These are phyloP conservation scores for Papiliotrema fonsecae DNA, from an alignment of 1,284 basidiomycete species.

Conservation along the genomic window DNA sequence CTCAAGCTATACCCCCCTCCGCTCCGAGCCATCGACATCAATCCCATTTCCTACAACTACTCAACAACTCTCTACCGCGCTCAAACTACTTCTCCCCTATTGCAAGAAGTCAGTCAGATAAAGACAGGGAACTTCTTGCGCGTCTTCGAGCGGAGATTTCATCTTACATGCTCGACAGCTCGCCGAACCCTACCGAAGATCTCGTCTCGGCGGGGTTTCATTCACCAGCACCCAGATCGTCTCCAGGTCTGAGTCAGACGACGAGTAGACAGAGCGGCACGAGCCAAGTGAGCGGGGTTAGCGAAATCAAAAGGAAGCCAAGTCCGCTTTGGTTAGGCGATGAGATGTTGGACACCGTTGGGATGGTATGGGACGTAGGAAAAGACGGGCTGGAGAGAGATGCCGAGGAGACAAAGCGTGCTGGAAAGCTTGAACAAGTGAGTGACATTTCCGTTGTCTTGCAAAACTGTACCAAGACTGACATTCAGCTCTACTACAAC, in stretches of 20 bases:
- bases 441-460: constrained; percentile 2
- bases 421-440: constrained; percentile 35
- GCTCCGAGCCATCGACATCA: constrained; percentile 23
- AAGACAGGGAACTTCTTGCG: constrained; percentile 41
- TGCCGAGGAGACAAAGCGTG: constrained; percentile 22
- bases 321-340: constrained; percentile 20
- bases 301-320: constrained; percentile 26
- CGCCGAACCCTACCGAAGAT: constrained; percentile 12
- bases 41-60: constrained; percentile 37
- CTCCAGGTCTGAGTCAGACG: constrained; percentile 1
- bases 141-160: constrained; percentile 44
- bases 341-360: constrained; percentile 33
- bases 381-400: constrained; percentile 31
- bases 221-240: neutral
- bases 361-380: constrained; percentile 34
- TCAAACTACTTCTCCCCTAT: constrained; percentile 35
- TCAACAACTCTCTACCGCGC: constrained; percentile 35
- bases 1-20: constrained; percentile 21
- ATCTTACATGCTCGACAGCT: constrained; percentile 23
- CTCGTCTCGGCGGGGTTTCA: constrained; percentile 10
- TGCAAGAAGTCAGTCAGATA: constrained; percentile 32
- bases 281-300: neutral
- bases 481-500: constrained; percentile 31
- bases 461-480: neutral
- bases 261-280: neutral